phyloP scores from a whole-genome alignment of 2,329 filamentous ascomycete genomes.

The Hymenoscyphus infarciens region DNA sequence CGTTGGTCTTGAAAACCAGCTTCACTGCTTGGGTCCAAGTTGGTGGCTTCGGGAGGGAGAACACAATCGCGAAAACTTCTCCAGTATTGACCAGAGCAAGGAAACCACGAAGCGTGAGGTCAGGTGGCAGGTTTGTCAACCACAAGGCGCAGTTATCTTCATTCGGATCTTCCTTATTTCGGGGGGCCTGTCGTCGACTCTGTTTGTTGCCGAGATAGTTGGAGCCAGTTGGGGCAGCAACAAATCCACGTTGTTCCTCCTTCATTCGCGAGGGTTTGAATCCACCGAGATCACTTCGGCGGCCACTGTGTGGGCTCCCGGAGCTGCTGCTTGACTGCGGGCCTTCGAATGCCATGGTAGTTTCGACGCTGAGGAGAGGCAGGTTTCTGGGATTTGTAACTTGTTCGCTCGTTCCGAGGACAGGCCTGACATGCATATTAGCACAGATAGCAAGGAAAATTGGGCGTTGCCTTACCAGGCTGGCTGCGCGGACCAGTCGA shows the following conservation, averaged over 20 bases:
- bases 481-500: neutral
- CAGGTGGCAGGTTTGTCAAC: constrained; percentile 5
- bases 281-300: neutral
- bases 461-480: neutral
- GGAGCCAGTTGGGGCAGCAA: neutral
- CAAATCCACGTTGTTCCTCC: constrained; percentile 4
- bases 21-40: constrained; percentile 10
- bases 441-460: neutral
- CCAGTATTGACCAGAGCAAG: constrained; percentile 2
- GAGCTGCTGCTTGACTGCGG: neutral
- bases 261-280: constrained; percentile 13
- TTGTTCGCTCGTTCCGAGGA: neutral
- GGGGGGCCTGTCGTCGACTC: neutral
- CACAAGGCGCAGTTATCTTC: constrained; percentile 11
- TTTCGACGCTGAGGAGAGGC: neutral
- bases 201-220: constrained; percentile 10
- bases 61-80: constrained; percentile 4
- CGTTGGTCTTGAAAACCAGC: constrained; percentile 9
- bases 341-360: neutral
- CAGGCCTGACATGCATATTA: neutral
- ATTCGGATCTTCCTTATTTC: neutral
- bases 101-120: neutral
- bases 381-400: neutral
- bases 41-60: neutral
- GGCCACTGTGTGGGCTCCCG: neutral